Percentiles rank a stretch among this genome's conserved stretches.
phyloP scores from a whole-genome alignment of 306 rosid species.

The Rosa rugosa region DNA sequence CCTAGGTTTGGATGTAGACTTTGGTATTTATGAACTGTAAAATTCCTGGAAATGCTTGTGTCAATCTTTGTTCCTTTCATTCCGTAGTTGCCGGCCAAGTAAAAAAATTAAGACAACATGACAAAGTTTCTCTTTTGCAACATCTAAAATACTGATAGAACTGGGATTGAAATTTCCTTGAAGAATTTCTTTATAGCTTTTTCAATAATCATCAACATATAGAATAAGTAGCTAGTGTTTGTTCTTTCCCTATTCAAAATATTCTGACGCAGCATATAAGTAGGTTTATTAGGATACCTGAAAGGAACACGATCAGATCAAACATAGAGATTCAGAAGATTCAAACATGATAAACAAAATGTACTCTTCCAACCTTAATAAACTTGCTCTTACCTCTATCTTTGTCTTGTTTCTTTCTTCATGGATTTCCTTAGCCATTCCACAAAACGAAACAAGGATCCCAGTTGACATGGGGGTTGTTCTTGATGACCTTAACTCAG shows the following conservation, averaged over 20 bases:
- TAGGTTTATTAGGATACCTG: neutral
- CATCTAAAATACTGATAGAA: too few relatives aligned
- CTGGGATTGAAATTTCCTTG: too few relatives aligned
- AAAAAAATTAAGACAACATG: too few relatives aligned
- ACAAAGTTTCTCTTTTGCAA: too few relatives aligned
- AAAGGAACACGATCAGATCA: neutral
- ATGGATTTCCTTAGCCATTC: neutral
- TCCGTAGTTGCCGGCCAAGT: too few relatives aligned
- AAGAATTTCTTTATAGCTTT: too few relatives aligned
- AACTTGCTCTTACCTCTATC: neutral
- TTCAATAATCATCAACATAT: too few relatives aligned
- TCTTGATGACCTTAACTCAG: slow-evolving; percentile 28
- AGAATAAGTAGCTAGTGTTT: neutral
- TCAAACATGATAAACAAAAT: neutral
- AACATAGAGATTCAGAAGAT: neutral
- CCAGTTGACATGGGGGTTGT: slow-evolving; percentile 27
- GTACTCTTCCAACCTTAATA: neutral
- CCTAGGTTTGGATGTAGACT: too few relatives aligned
- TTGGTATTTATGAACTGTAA: too few relatives aligned
- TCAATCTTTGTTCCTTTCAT: too few relatives aligned
- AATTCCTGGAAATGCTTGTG: too few relatives aligned
- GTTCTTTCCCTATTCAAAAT: too few relatives aligned
- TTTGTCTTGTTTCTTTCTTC: neutral
- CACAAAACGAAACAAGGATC: neutral
- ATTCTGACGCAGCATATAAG: neutral